Conservation (phyloP, 1,139 yeast genomes). For the Kodamaea suecica region DNA sequence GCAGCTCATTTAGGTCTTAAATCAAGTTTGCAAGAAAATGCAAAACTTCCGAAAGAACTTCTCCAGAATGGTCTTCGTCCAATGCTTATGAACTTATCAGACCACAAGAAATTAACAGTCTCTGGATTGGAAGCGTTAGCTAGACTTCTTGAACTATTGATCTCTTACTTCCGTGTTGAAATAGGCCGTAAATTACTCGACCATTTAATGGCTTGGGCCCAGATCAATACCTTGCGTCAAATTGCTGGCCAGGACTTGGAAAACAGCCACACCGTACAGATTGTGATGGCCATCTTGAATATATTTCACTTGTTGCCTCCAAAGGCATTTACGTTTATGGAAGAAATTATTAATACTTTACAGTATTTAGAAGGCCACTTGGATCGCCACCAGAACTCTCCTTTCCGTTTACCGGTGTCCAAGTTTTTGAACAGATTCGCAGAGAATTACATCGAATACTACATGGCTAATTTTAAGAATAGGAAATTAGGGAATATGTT, state of each 20-base stretch:
- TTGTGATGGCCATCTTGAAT: slow-evolving; percentile 86
- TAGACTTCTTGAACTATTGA: slow-evolving; percentile 75
- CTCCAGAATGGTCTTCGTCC: slow-evolving; percentile 93
- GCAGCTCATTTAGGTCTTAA: slow-evolving; percentile 91
- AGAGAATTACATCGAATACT: slow-evolving; percentile 69
- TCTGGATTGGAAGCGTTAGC: slow-evolving; percentile 92
- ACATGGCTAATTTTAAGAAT: slow-evolving; percentile 62
- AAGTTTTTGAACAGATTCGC: slow-evolving; percentile 83
- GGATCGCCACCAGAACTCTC: slow-evolving; percentile 83
- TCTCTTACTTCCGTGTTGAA: slow-evolving; percentile 93
- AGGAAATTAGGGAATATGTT: slow-evolving; percentile 66
- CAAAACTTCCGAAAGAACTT: slow-evolving; percentile 87
- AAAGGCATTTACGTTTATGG: slow-evolving; percentile 88
- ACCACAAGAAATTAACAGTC: slow-evolving; percentile 85
- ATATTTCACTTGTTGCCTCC: slow-evolving; percentile 91
- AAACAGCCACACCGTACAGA: slow-evolving; percentile 76
- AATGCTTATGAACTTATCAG: slow-evolving; percentile 90
- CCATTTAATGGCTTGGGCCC: slow-evolving; percentile 96
- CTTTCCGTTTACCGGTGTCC: slow-evolving; percentile 89
- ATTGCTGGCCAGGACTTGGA: slow-evolving; percentile 73
- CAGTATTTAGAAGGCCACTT: slow-evolving; percentile 77
- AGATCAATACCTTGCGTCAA: slow-evolving; percentile 68
- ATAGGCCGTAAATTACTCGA: slow-evolving; percentile 91
- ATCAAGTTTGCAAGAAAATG: slow-evolving; percentile 78
- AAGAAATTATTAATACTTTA: slow-evolving; percentile 74